Conservation (phyloP, 768 basidiomycete species). For the Psilocybe cubensis region DNA sequence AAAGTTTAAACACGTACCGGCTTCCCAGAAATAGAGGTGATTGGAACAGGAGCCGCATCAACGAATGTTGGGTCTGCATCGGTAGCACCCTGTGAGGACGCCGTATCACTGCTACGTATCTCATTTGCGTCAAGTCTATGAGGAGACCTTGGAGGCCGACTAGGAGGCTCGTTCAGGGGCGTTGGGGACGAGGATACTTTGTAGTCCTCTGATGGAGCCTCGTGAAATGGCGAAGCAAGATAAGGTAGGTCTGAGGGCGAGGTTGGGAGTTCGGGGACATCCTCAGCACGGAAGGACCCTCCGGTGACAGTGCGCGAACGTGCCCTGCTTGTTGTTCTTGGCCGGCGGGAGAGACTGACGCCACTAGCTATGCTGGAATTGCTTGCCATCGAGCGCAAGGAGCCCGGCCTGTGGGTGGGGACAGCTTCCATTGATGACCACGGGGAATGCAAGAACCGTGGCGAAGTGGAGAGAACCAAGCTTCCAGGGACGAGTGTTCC, state of each 20-base stretch:
- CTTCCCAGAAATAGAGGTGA: constrained; percentile 30
- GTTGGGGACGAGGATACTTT: constrained; percentile 11
- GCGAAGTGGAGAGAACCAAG: constrained; percentile 7
- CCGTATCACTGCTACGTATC: constrained; percentile 28
- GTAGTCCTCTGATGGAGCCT: constrained; percentile 25
- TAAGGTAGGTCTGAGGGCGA: constrained; percentile 36
- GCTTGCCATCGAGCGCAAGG: constrained; percentile 52
- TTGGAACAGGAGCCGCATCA: constrained; percentile 28
- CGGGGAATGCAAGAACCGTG: constrained; percentile 7
- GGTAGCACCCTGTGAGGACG: constrained; percentile 23
- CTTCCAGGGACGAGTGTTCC: constrained; percentile 17
- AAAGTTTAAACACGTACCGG: constrained; percentile 35
- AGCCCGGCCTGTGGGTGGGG: constrained; percentile 33
- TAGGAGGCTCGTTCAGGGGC: constrained; percentile 17
- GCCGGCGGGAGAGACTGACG: constrained; percentile 53
- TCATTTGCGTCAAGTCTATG: constrained; percentile 21
- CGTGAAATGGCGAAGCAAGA: constrained; percentile 27
- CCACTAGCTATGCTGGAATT: constrained; percentile 53
- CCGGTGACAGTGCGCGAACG: constrained; percentile 57
- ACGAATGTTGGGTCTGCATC: constrained; percentile 34
- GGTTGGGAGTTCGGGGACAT: constrained; percentile 23
- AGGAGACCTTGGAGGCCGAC: constrained; percentile 32
- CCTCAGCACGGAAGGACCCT: constrained; percentile 26
- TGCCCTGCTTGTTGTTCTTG: constrained; percentile 45
- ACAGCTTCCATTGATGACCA: constrained; percentile 19